A percentile compares a stretch with the other conserved stretches of the same genome.
phyloP scores from a whole-genome alignment of 192 early-diverging fungal genomes.

The Backusella morwellensis region DNA sequence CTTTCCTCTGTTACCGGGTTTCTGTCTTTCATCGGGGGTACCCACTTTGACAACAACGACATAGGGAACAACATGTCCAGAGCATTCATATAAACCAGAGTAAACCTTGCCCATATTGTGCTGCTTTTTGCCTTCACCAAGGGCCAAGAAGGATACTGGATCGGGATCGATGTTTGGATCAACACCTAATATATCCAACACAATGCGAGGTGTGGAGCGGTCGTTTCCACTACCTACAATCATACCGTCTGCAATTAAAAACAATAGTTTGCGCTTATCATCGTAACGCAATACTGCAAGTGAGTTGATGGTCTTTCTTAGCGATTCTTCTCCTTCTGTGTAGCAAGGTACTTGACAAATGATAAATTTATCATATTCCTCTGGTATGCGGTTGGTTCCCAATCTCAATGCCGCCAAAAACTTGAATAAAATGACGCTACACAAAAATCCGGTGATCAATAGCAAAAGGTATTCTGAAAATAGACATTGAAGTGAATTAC shows the following conservation, averaged over 20 bases:
- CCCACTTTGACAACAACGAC: conserved; percentile 83
- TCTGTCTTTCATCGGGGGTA: conserved; percentile 58
- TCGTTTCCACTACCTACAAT: conserved; percentile 85
- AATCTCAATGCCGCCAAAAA: conserved; percentile 95
- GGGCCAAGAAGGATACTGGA: conserved; percentile 65
- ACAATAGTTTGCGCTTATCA: conserved; percentile 78
- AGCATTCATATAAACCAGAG: conserved; percentile 74
- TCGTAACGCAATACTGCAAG: conserved; percentile 72
- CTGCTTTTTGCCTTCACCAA: conserved; percentile 76
- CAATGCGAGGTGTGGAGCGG: conserved; percentile 77
- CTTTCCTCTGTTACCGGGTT: conserved; percentile 85
- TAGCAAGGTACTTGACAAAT: conserved; percentile 84
- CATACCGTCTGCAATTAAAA: conserved; percentile 79
- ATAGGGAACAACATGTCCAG: conserved; percentile 75
- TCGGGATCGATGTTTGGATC: conserved; percentile 52
- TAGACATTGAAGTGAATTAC: conserved; percentile 75
- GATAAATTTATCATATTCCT: conserved; percentile 71
- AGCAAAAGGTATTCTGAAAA: conserved; percentile 86
- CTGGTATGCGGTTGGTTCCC: conserved; percentile 38
- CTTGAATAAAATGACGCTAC: conserved; percentile 86
- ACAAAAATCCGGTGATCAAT: conserved; percentile 77
- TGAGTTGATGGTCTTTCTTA: conserved; percentile 73
- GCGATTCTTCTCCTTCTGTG: conserved; percentile 78
- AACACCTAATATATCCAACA: conserved; percentile 73
- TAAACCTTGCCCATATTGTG: conserved; percentile 82